Evolutionary conservation across 1,284 basidiomycete species (phyloP), one percentile per base, ranked within the genome.

Genomic region (Amylostereum areolatum): DNA sequence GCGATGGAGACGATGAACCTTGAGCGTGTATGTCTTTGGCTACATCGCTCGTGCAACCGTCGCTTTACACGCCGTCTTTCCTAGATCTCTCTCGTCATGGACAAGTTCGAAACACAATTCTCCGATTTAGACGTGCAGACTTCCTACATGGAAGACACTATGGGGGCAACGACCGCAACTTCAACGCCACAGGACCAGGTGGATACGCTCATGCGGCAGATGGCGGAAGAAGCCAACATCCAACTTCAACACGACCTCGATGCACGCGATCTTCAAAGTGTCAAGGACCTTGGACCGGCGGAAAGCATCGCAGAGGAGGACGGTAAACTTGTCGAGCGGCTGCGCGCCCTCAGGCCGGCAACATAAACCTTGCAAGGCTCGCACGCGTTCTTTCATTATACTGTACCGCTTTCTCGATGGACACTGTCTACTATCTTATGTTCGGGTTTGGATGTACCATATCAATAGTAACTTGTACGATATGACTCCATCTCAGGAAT

Each of bases 1-100:
- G 97, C 97, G 4, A 98, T 99, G 97, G 91, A 97, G 64, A 91
- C 80, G 68, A 99, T 99, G 97, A 98, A 99, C 71, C 80, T 99
- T 46, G 97, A 99, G 63, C 77, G 87, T 66, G 95, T 94, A 62
- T 62, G 84, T 74, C 8, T 41, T 8, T 31, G 31, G 41, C 49
- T 11, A 5, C 41, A 10, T 5, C 35, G 6, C 32, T 36, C 33
- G 9, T 49, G 10, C 12, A 29, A 2, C 24, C 27, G 12, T n/a
- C 7, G 5, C 5, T 27, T 30, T 42, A 18, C 33, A 36, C 50
- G 35, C 41, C 48, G 24, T 48, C 43, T 18, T 18, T 11, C 34
- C 33, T 58, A 98, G 95, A 99, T 99, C 67, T 96, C 97, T 9
- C 70, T 92, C 54, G 93, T 99, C 12, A 99, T 99, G 97, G 97